phyloP scores from a whole-genome alignment of 306 rosid species.

The Psophocarpus tetragonolobus region DNA sequence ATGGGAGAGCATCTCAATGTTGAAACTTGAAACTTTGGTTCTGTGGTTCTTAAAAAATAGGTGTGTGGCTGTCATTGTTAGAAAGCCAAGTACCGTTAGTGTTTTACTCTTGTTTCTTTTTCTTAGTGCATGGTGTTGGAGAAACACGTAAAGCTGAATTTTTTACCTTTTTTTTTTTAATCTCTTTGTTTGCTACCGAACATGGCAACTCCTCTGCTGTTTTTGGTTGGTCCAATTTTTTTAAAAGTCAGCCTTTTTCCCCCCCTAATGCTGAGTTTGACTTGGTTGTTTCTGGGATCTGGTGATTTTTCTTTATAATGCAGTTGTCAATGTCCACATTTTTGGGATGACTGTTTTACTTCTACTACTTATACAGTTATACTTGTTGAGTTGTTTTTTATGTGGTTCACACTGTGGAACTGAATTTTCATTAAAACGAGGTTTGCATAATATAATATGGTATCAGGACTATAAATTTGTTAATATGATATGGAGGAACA shows the following conservation, averaged over 20 bases:
- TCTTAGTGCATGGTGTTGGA: slow-evolving; percentile 22
- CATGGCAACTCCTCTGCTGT: slow-evolving; percentile 15
- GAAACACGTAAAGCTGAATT: neutral
- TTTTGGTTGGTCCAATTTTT: slow-evolving; percentile 6
- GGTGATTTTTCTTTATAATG: neutral
- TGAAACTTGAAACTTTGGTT: slow-evolving; percentile 28
- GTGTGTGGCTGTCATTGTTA: slow-evolving; percentile 7
- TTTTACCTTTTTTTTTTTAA: neutral
- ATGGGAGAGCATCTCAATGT: neutral
- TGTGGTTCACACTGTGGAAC: neutral
- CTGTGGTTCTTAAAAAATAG: slow-evolving; percentile 14
- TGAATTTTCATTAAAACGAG: neutral
- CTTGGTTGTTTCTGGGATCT: slow-evolving; percentile 21
- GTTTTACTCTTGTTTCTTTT: slow-evolving; percentile 8
- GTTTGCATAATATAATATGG: neutral
- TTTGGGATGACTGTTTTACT: neutral
- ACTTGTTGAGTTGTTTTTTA: neutral
- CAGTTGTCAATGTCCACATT: neutral
- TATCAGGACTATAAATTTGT: neutral
- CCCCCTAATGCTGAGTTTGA: slow-evolving; percentile 5
- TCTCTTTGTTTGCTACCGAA: slow-evolving; percentile 37
- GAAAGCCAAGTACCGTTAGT: slow-evolving; percentile 23
- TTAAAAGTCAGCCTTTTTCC: slow-evolving; percentile 29
- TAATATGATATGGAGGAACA: neutral
- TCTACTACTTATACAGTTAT: neutral